Percentiles rank a stretch among this genome's conserved stretches.
Conservation (phyloP, 495 filamentous ascomycete species). For the Neurospora sp. region DNA sequence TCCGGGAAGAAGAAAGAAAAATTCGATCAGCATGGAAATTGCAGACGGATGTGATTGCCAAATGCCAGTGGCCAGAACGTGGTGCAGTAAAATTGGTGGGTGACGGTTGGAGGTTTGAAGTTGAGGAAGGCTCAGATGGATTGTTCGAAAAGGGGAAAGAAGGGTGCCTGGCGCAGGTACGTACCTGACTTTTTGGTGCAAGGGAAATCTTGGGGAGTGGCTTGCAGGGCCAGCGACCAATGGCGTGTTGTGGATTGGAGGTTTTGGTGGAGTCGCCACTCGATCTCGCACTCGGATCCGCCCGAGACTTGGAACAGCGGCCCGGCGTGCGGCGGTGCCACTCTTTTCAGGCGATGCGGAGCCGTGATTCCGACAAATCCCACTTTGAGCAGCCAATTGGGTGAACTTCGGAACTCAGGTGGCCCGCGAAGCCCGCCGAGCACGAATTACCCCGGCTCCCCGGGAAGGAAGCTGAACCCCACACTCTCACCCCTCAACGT, state of each 20-base stretch:
- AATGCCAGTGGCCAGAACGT: neutral
- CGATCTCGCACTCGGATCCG: neutral
- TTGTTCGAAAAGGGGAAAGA: neutral
- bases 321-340: constrained; percentile 22
- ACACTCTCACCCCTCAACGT: too few relatives aligned
- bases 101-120: neutral
- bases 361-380: constrained; percentile 19
- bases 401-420: neutral
- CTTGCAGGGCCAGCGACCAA: neutral
- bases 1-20: neutral
- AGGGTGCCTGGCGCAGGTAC: neutral
- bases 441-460: neutral
- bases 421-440: neutral
- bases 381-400: neutral
- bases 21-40: neutral
- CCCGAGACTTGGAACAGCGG: constrained; percentile 24
- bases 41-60: neutral
- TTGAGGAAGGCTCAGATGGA: neutral
- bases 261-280: neutral
- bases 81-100: neutral
- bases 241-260: neutral
- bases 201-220: neutral
- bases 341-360: constrained; percentile 27
- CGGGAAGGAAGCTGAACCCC: neutral
- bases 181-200: neutral